Percentiles rank a stretch among this genome's conserved stretches.
phyloP scores from a whole-genome alignment of 495 filamentous ascomycete species.

The Hypoxylon fuscum region DNA sequence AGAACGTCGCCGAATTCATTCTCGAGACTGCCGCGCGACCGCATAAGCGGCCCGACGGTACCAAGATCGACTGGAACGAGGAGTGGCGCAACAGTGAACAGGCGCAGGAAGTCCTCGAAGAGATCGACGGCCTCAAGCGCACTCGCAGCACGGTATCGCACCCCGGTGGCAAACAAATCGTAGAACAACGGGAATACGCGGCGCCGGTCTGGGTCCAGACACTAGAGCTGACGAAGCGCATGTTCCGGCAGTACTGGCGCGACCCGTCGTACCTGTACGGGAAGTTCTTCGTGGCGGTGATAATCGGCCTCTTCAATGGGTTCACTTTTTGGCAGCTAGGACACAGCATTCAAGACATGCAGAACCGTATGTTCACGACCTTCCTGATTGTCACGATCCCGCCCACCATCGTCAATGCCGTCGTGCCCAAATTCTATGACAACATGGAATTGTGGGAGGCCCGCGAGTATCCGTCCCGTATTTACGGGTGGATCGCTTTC shows the following conservation, averaged over 20 bases:
- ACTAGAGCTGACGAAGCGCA: constrained; percentile 61
- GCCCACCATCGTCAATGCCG: constrained; percentile 72
- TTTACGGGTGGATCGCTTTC: constrained; percentile 88
- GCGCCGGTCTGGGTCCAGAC: constrained; percentile 54
- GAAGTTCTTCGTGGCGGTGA: constrained; percentile 62
- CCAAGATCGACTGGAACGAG: constrained; percentile 79
- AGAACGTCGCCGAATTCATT: constrained; percentile 86
- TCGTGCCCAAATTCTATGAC: constrained; percentile 86
- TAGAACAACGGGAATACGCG: constrained; percentile 46
- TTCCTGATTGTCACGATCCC: constrained; percentile 82
- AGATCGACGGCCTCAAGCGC: constrained; percentile 73
- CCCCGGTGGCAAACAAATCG: constrained; percentile 42
- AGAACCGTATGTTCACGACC: constrained; percentile 80
- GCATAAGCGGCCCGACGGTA: constrained; percentile 72
- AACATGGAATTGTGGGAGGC: constrained; percentile 80
- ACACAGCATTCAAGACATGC: constrained; percentile 72
- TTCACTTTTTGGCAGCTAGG: constrained; percentile 87
- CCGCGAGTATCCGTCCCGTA: constrained; percentile 77
- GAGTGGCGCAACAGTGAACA: constrained; percentile 80
- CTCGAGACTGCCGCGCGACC: constrained; percentile 80
- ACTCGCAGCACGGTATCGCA: constrained; percentile 41
- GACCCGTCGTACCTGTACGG: constrained; percentile 80
- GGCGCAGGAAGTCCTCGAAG: constrained; percentile 67
- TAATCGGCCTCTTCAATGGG: constrained; percentile 77
- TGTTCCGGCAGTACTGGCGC: constrained; percentile 84